A percentile compares a stretch with the other conserved stretches of the same genome.
These are phyloP conservation scores for Cyathus pygmaeus DNA, from an alignment of 1,284 basidiomycete genomes.

Conservation along the genomic window DNA sequence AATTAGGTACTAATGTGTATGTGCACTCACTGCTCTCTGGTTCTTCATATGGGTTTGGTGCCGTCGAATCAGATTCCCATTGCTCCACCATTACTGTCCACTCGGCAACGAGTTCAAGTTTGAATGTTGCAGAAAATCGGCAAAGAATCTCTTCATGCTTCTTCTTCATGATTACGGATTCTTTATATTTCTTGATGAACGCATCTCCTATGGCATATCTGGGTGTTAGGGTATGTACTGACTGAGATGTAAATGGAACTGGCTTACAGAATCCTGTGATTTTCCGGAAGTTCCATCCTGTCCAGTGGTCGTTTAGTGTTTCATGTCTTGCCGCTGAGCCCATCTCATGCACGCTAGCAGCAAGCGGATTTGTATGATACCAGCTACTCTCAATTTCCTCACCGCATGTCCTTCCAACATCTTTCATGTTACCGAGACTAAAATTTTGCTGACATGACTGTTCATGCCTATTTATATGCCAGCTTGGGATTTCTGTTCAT, in stretches of 20 bases:
- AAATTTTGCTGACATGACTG: conserved; percentile 14
- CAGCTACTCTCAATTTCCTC: conserved; percentile 23
- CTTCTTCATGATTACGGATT: conserved; percentile 14
- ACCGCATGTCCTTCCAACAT: conserved; percentile 18
- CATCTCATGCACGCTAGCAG: conserved; percentile 27
- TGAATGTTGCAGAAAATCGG: conserved; percentile 13
- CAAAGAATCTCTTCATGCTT: conserved; percentile 10
- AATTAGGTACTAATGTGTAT: conserved; percentile 1
- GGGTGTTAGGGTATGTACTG: background rate
- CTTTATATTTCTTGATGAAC: conserved; percentile 13
- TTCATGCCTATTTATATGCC: conserved; percentile 30
- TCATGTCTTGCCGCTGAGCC: conserved; percentile 20
- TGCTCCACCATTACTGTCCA: conserved; percentile 17
- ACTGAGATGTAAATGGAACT: background rate
- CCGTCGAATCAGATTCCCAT: conserved; percentile 13
- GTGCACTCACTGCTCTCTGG: conserved; percentile 13
- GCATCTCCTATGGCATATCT: conserved; percentile 1
- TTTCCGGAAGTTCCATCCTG: conserved; percentile 24
- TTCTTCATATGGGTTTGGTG: conserved; percentile 25
- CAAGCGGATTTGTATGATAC: conserved; percentile 24
- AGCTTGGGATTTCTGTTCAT: conserved; percentile 18
- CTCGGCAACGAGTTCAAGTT: background rate
- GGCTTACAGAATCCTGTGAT: conserved; percentile 20
- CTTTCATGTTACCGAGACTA: conserved; percentile 13
- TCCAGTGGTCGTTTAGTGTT: conserved; percentile 27